Evolutionary conservation across 2,329 filamentous ascomycete genomes (phyloP), one percentile per base, ranked within the genome.

Genomic region (Penicillium sp.): DNA sequence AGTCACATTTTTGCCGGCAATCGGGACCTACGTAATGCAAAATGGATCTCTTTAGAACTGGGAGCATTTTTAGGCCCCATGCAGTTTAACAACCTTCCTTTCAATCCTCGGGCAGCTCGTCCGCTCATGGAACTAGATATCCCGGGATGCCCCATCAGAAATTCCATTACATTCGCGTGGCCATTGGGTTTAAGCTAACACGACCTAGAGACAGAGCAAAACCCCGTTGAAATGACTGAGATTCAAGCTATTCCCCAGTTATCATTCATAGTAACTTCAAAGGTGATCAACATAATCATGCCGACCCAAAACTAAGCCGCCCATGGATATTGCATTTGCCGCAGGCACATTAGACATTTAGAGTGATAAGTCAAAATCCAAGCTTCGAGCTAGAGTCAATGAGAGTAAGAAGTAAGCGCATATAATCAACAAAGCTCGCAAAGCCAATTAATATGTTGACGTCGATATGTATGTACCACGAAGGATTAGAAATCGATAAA

Each of bases 391-490:
- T 4, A 2, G 4, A 39, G 34, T 61, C 41, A 63, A 57, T 4
- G 58, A 63, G 41, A 61, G 61, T 61, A 37, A 39, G 35, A 51
- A 51, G 35, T 28, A 39, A 49, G 43, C 53, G 52, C 15, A 55
- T 47, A 48, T 14, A 31, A 45, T 61, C 59, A 57, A 62, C 53
- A 61, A 63, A 60, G 49, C 65, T 60, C 55, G 47, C 57, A 31
- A 60, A 59, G 50, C 38, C n/a, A 48, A 55, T 28, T 37, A 56
- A 47, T 64, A 66, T 62, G 61, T 60, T 55, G 60, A 63, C 51
- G 49, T 63, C 62, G 57, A 63, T 66, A 66, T 68, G 63, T 68
- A 67, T 20, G 20, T 20, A 20, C 65, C 58, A 50, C 48, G 42
- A 59, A 57, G 37, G 35, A 55, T 50, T 53, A 28, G 34, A 54